phyloP scores from a whole-genome alignment of 257 asterid species.

The Capsicum baccatum region DNA sequence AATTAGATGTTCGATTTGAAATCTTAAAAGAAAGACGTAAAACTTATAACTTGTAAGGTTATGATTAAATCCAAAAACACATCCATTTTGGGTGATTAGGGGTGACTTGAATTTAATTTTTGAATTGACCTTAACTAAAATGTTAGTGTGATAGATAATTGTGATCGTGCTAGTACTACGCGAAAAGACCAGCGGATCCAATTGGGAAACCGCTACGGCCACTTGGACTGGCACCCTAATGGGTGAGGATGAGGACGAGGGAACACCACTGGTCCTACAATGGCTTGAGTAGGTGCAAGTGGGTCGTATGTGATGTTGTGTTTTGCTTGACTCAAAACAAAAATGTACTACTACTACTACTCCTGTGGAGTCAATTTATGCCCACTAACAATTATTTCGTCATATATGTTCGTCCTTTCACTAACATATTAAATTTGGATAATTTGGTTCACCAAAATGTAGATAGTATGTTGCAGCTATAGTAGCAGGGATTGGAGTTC shows the following conservation, averaged over 20 bases:
- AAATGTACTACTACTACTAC: background rate
- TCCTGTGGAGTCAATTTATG: background rate
- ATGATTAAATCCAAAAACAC: background rate
- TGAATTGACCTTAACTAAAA: background rate
- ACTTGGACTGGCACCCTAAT: background rate
- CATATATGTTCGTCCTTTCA: background rate
- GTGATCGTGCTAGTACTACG: background rate
- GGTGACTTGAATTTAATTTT: background rate
- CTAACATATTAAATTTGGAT: background rate
- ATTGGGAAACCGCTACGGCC: slow-evolving; percentile 27
- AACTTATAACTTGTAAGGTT: background rate
- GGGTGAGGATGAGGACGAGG: slow-evolving; percentile 33
- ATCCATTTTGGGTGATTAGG: background rate
- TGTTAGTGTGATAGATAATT: background rate
- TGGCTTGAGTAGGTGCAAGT: slow-evolving; percentile 46
- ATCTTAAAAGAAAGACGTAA: background rate
- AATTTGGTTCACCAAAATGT: background rate
- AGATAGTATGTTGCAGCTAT: background rate
- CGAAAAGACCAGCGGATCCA: slow-evolving; percentile 27
- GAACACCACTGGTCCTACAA: slow-evolving; percentile 43
- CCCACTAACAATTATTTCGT: background rate
- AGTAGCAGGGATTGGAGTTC: background rate
- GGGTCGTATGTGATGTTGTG: slow-evolving; percentile 26
- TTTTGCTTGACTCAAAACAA: slow-evolving; percentile 35
- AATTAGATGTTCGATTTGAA: background rate